Evolutionary conservation across 176 grass and related monocot genomes (phyloP).

Genomic region (Hyparrhenia diplandra): DNA sequence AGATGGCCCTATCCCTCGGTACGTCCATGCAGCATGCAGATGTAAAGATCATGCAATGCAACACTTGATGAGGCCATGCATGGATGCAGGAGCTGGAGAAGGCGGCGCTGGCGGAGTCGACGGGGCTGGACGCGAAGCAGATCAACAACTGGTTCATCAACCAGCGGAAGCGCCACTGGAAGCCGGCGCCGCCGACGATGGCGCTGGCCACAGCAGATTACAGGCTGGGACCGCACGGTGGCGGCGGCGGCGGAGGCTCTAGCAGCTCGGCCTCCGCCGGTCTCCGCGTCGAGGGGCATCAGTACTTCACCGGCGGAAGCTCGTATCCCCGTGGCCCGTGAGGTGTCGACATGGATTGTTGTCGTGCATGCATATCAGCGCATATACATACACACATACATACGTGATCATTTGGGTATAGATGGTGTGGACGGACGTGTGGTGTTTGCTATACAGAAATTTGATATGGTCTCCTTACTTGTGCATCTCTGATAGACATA

Average conservation of each 20-base stretch:
- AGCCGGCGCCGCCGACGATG: conserved; percentile 53
- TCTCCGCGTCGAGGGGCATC: conserved; percentile 38
- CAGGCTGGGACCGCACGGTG: neutral
- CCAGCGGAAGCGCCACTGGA: conserved; percentile 91
- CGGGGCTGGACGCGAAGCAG: conserved; percentile 83
- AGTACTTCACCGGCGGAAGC: conserved; percentile 49
- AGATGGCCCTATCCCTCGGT: conserved; percentile 91
- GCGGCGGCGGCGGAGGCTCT: conserved; percentile 12
- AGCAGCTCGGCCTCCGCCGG: conserved; percentile 28
- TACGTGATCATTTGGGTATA: neutral
- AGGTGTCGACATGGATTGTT: neutral
- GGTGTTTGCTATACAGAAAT: neutral
- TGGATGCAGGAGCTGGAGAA: conserved; percentile 73
- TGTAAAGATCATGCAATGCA: neutral
- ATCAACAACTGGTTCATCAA: conserved; percentile 98
- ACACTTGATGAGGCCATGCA: neutral
- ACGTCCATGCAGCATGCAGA: neutral
- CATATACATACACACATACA: neutral
- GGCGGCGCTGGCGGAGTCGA: conserved; percentile 53
- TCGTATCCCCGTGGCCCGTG: conserved; percentile 19
- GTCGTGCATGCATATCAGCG: neutral
- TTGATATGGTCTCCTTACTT: neutral
- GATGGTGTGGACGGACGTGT: neutral
- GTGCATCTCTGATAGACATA: neutral
- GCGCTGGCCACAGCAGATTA: conserved; percentile 22